phyloP scores from a whole-genome alignment of 441 rosid genomes.

The Capsella rubella region DNA sequence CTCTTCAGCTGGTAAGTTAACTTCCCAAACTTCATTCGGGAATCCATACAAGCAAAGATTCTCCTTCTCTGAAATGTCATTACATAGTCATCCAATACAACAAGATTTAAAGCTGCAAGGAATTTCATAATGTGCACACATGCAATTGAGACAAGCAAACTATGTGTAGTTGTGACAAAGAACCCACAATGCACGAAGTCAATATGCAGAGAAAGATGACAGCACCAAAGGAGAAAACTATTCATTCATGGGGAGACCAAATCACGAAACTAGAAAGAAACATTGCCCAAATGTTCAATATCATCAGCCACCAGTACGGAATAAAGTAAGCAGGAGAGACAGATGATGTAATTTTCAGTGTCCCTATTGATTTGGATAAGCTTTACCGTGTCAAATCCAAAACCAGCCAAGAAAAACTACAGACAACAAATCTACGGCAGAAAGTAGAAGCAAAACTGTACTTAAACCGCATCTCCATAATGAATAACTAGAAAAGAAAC shows the following conservation, averaged over 20 bases:
- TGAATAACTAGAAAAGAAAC: constrained; percentile 9
- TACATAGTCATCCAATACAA: constrained; percentile 23
- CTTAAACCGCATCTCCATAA: neutral
- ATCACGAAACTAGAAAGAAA: constrained; percentile 4
- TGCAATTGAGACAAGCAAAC: neutral
- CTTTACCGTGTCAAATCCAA: neutral
- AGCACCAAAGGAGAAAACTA: neutral
- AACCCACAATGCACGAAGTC: neutral
- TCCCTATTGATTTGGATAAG: neutral
- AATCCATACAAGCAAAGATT: constrained; percentile 91
- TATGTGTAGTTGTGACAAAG: neutral
- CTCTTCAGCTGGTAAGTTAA: constrained; percentile 95
- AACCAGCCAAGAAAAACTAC: neutral
- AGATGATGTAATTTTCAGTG: constrained; percentile 1
- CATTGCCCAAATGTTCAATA: constrained; percentile 16
- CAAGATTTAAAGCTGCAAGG: neutral
- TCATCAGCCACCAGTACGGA: neutral
- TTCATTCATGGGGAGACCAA: neutral
- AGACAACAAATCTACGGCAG: neutral
- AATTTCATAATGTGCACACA: neutral
- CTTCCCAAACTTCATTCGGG: constrained; percentile 96
- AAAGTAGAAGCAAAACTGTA: neutral
- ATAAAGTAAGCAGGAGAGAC: neutral
- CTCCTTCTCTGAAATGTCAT: constrained; percentile 69
- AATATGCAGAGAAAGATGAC: neutral